phyloP scores from a whole-genome alignment of 306 rosid species.

The Phaseolus lunatus region DNA sequence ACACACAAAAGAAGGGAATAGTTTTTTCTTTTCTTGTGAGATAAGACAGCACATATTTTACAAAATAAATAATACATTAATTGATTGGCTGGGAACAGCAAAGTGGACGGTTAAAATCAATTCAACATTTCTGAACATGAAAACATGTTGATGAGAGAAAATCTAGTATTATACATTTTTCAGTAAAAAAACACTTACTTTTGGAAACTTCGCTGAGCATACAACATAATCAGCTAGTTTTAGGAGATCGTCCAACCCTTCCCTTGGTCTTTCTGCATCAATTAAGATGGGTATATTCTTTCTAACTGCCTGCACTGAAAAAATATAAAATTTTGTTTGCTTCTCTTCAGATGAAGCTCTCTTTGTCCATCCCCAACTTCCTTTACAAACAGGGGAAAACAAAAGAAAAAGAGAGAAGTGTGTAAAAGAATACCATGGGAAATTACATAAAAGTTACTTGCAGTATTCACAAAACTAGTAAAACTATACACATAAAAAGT shows the following conservation, averaged over 20 bases:
- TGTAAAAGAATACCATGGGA: conserved; percentile 10
- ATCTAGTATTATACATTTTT: conserved; percentile 24
- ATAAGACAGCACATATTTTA: conserved; percentile 20
- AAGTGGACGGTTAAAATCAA: conserved; percentile 33
- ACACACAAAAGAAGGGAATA: background rate
- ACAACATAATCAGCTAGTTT: conserved; percentile 73
- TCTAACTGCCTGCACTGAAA: conserved; percentile 77
- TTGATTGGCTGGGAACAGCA: conserved; percentile 18
- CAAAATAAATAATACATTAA: conserved; percentile 18
- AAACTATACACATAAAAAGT: background rate
- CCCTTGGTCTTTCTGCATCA: conserved; percentile 89
- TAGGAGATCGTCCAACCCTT: conserved; percentile 89
- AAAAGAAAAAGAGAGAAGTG: background rate
- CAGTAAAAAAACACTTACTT: conserved; percentile 60
- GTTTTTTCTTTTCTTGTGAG: conserved; percentile 15
- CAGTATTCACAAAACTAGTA: conserved; percentile 20
- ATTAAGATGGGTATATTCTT: conserved; percentile 78
- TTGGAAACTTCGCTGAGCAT: conserved; percentile 83
- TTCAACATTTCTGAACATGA: conserved; percentile 22
- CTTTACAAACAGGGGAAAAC: conserved; percentile 34
- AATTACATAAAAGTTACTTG: conserved; percentile 7
- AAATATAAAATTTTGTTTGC: conserved; percentile 51
- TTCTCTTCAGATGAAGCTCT: conserved; percentile 39
- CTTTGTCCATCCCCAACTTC: conserved; percentile 30
- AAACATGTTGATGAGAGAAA: conserved; percentile 33